Evolutionary conservation across 768 basidiomycete genomes (phyloP), one percentile per base, ranked within the genome.

Genomic region (Lactarius pseudohatsudake): DNA sequence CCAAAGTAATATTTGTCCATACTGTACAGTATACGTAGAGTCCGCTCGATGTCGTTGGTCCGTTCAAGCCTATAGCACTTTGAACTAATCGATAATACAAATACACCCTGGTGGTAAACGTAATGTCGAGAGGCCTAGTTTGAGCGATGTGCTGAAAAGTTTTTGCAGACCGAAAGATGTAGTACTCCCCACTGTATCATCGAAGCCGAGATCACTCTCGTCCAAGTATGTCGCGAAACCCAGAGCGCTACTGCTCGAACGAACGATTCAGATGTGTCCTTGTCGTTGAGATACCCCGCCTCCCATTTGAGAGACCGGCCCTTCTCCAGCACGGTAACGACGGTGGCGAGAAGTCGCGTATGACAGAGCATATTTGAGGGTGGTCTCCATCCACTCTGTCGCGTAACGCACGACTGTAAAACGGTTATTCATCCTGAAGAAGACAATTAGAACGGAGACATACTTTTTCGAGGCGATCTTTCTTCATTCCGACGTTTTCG

Each of bases 401-500:
- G 65, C 65, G 16, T 66, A 41, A 47, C 6, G 2, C 10, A 40
- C 9, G 62, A 66, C 65, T 66, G 36, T 32, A 28, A 57, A 57
- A 47, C 20, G 8, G 36, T 41, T 5, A 41, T 40, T 54, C 36
- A 32, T 22, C n/a, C 6, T 40, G 30, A 15, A 30, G 30, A 6
- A 32, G 40, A 26, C 30, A n/a, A 41, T 43, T 54, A 53, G 0
- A 22, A 1, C 9, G 28, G 15, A 32, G 10, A 30, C 65, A 32
- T 20, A 62, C 65, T 62, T 16, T 58, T 38, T n/a, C 18, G 41
- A 66, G 65, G 15, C 65, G 61, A 16, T 66, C 50, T 57, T 66
- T 66, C 65, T 66, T 66, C 47, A 41, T 54, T 30, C 28, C 62
- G n/a, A 50, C 22, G 30, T 28, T 18, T 6, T 36, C 50, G 0